phyloP scores from a whole-genome alignment of 2,329 filamentous ascomycete species.

The Pseudocercospora musae region DNA sequence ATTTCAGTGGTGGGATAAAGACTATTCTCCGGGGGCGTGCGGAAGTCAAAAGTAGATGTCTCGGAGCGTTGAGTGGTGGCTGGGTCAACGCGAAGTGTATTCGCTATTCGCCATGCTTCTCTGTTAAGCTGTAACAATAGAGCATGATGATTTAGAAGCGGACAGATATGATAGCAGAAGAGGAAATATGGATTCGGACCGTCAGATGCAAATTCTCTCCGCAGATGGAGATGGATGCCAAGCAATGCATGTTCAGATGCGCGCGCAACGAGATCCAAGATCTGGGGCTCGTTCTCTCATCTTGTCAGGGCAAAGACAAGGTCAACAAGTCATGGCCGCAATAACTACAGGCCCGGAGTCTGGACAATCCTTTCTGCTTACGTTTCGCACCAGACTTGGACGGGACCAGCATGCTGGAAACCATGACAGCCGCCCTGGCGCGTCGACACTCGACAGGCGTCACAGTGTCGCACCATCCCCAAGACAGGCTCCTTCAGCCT shows the following conservation, averaged over 20 bases:
- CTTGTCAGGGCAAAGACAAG: not conserved
- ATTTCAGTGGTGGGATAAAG: slow-evolving; percentile 3
- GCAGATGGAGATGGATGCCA: not conserved
- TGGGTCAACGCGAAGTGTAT: not conserved
- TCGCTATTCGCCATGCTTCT: not conserved
- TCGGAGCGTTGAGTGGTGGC: not conserved
- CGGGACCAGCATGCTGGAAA: not conserved
- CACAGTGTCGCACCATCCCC: not conserved
- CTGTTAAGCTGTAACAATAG: not conserved
- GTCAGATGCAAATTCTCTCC: not conserved
- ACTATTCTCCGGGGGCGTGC: not conserved
- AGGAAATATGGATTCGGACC: not conserved
- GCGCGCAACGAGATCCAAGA: not conserved
- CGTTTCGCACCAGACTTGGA: not conserved
- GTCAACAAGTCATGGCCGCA: not conserved
- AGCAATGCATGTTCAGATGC: not conserved
- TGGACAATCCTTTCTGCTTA: not conserved
- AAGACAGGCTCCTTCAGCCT: too few relatives aligned
- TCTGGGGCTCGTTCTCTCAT: not conserved
- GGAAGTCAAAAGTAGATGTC: not conserved
- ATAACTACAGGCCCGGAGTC: too few relatives aligned
- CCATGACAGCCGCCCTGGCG: not conserved
- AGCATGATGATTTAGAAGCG: not conserved
- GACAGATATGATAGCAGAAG: not conserved
- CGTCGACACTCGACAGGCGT: too few relatives aligned